Percentiles rank a stretch among this genome's conserved stretches.
Conservation (phyloP, 257 asterid species). For the Primulina eburnea region DNA sequence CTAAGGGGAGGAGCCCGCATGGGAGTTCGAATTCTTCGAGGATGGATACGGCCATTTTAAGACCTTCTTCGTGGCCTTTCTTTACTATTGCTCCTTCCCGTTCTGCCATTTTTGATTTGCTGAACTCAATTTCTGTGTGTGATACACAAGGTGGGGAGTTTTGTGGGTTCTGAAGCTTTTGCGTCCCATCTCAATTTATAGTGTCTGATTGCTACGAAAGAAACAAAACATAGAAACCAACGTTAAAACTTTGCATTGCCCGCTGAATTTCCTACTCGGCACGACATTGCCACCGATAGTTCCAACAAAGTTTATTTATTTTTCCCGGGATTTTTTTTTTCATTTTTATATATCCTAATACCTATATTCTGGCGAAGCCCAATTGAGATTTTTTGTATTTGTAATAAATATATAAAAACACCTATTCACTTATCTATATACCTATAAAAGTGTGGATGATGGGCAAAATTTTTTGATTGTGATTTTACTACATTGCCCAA, state of each 20-base stretch:
- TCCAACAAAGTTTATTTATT: constrained; percentile 1
- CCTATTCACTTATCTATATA: no score
- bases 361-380: no score
- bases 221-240: constrained; percentile 39
- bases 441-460: no score
- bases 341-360: not conserved
- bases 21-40: constrained; percentile 52
- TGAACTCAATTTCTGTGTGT: not conserved
- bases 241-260: constrained; percentile 35
- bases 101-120: constrained; percentile 38
- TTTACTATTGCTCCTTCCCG: constrained; percentile 50
- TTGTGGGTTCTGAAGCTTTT: constrained; percentile 8
- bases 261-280: constrained; percentile 9
- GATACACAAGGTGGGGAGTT: not conserved
- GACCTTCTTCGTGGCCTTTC: constrained; percentile 49
- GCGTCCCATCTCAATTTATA: constrained; percentile 30
- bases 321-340: no score
- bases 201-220: not conserved
- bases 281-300: constrained; percentile 3
- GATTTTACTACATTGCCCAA: no score
- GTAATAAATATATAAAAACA: no score
- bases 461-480: no score
- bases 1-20: constrained; percentile 47
- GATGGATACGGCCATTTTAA: constrained; percentile 40
- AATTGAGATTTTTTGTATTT: no score